Evolutionary conservation across 352 stramenopile species (phyloP), one percentile per base, ranked within the genome.

Genomic region (Globisporangium okanoganense): DNA sequence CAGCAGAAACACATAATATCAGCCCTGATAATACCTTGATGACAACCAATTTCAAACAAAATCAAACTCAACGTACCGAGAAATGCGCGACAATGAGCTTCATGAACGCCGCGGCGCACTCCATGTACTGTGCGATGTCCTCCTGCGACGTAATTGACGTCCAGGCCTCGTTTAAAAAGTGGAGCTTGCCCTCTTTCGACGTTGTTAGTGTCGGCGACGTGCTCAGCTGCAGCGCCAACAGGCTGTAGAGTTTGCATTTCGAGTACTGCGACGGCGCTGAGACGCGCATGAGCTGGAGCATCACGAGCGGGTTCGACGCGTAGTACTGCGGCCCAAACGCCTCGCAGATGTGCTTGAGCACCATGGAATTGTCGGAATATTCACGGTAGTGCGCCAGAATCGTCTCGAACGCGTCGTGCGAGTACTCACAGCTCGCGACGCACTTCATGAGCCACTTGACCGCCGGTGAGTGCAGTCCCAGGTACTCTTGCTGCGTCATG

Each of bases 91-190:
- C 77, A 22, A 96, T 82, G 14, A 95, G 72, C 60, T 93, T 88
- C 78, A 96, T 88, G 40, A 85, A 96, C 31, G 80, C 82, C 12
- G 87, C 87, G 5, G 82, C 78, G 65, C 85, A 94, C 54, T 88
- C 72, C 69, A 96, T 87, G 65, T 95, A 96, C 67, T 79, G 67
- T 22, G 76, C 73, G 3, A 96, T 77, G 33, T 94, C 73, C 56
- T 82, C 70, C 58, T 88, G 76, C 7, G 73, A 69, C 16, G 79
- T 92, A n/a, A 96, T 85, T 0, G 71, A 87, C 14, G 74, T 81
- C 90, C 90, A 97, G 6, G 84, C 82, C 41, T 90, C 76, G 62
- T 96, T 96, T 18, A 96, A 57, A 64, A 96, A 92, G n/a, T 76
- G 71, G 16, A 96, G 53, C 25, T 88, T 89, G 2, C 66, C 76